These are phyloP conservation scores for Starmerella tilneyi DNA, from an alignment of 805 yeast genomes.

Conservation along the genomic window DNA sequence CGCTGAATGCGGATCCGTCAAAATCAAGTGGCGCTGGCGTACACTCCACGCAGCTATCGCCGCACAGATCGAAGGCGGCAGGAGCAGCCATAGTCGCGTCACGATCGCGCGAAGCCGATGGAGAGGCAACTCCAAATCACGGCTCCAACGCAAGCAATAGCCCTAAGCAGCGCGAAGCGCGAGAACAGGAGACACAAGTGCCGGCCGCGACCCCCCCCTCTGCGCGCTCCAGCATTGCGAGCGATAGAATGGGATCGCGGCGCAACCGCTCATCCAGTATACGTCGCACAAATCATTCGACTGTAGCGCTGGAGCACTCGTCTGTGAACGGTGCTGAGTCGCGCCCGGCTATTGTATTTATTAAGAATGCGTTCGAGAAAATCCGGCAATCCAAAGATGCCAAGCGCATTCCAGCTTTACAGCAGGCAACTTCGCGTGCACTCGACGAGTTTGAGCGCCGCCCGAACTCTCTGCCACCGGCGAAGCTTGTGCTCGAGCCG, in stretches of 20 bases:
- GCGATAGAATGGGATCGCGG: not conserved
- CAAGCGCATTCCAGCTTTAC: conserved; percentile 37
- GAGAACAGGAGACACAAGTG: too few species aligned
- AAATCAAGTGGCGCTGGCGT: not conserved
- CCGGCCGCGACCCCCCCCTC: not conserved
- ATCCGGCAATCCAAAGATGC: conserved; percentile 54
- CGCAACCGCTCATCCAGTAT: conserved; percentile 14
- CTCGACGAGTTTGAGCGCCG: conserved; percentile 26
- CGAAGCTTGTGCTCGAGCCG: conserved; percentile 62
- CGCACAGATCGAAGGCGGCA: too few species aligned
- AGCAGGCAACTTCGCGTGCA: conserved; percentile 31
- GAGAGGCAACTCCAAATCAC: not conserved
- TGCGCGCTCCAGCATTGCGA: conserved; percentile 1
- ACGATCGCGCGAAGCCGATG: not conserved
- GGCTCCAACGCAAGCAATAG: not conserved
- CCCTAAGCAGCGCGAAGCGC: too few species aligned
- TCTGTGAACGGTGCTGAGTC: conserved; percentile 22
- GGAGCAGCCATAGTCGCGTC: not conserved
- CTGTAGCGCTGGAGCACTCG: conserved; percentile 20
- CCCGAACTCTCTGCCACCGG: conserved; percentile 34
- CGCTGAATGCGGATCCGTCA: not conserved
- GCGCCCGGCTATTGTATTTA: conserved; percentile 35
- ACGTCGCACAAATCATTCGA: conserved; percentile 15
- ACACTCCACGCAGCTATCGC: too few species aligned
- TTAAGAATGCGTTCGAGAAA: conserved; percentile 49